phyloP scores from a whole-genome alignment of 1,284 basidiomycete species.

The Tilletia walkeri region DNA sequence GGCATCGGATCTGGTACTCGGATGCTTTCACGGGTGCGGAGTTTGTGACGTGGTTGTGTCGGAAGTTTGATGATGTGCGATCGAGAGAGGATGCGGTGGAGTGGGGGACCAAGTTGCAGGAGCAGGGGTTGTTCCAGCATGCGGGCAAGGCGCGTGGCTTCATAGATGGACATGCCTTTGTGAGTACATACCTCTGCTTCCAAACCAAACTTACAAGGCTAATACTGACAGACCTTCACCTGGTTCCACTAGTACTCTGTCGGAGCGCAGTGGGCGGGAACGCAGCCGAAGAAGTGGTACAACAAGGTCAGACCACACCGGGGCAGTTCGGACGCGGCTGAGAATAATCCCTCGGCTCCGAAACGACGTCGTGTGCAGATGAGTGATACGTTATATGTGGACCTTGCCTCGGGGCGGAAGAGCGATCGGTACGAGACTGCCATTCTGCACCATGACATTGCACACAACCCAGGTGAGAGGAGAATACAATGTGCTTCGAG shows the following conservation, averaged over 20 bases:
- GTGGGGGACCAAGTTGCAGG: slow-evolving; percentile 40
- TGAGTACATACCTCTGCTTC: background rate
- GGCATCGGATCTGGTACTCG: slow-evolving; percentile 50
- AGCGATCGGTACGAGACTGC: slow-evolving; percentile 52
- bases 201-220: background rate
- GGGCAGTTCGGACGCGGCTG: background rate
- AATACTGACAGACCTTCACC: too few species aligned
- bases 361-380: slow-evolving; percentile 34
- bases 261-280: slow-evolving; percentile 16
- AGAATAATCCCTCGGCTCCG: background rate
- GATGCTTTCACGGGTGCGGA: slow-evolving; percentile 52
- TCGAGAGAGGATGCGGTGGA: slow-evolving; percentile 49
- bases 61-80: slow-evolving; percentile 43
- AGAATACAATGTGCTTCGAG: background rate
- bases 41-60: slow-evolving; percentile 51
- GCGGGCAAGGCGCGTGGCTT: slow-evolving; percentile 48
- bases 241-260: slow-evolving; percentile 18
- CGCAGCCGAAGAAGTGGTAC: slow-evolving; percentile 12
- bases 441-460: slow-evolving; percentile 52
- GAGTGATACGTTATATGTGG: slow-evolving; percentile 48
- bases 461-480: slow-evolving; percentile 46
- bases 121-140: slow-evolving; percentile 48
- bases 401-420: slow-evolving; percentile 45
- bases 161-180: slow-evolving; percentile 54
- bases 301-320: slow-evolving; percentile 8